Evolutionary conservation across 2,329 filamentous ascomycete species (phyloP).

Genomic region (Neopestalotiopsis sp.): DNA sequence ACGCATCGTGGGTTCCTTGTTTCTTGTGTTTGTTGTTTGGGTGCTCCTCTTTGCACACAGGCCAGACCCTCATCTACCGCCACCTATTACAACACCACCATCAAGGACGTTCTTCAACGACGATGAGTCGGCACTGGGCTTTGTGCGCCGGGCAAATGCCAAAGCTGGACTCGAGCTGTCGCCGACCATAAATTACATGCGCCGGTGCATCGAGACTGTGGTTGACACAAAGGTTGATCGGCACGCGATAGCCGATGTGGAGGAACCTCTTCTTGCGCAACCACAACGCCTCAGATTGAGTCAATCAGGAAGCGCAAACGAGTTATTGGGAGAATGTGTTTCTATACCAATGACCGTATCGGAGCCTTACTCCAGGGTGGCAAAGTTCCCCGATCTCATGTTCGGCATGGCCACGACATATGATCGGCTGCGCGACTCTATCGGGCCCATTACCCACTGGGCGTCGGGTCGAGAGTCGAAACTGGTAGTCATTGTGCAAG

Average conservation of each 20-base stretch:
- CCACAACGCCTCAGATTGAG: background rate
- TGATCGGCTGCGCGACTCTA: constrained; percentile 53
- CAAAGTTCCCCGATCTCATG: constrained; percentile 54
- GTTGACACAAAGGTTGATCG: background rate
- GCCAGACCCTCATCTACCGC: background rate
- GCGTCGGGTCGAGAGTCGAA: constrained; percentile 54
- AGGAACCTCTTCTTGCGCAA: background rate
- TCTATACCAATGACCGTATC: constrained; percentile 54
- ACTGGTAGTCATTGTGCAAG: constrained; percentile 53
- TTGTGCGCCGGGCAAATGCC: background rate
- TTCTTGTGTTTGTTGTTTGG: background rate
- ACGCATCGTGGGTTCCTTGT: background rate
- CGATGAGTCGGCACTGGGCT: background rate
- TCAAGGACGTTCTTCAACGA: background rate
- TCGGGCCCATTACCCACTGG: constrained; percentile 61
- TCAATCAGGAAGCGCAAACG: background rate
- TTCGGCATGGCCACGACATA: constrained; percentile 63
- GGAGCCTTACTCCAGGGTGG: constrained; percentile 41
- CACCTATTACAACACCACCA: background rate
- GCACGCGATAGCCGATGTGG: background rate
- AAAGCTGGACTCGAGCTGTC: background rate
- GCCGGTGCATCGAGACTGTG: background rate
- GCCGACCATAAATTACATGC: background rate
- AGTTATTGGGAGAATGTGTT: constrained; percentile 36
- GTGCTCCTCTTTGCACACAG: background rate